Conservation (phyloP, 2,329 filamentous ascomycete species). For the Didymella lethalis region DNA sequence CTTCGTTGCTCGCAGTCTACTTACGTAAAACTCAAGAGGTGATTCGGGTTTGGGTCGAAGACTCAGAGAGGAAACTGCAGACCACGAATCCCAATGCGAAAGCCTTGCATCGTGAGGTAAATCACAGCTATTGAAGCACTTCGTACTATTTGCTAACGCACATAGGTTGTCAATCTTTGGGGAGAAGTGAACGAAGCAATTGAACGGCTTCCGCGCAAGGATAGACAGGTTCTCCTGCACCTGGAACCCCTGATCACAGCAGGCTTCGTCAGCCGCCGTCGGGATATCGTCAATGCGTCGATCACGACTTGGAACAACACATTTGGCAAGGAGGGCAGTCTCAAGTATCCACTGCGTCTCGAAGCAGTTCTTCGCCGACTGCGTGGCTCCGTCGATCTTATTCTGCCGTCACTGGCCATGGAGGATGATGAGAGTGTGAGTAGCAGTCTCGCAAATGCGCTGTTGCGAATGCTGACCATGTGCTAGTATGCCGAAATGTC, state of each 20-base stretch:
- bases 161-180: constrained; percentile 52
- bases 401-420: constrained; percentile 58
- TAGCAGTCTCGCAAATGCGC: constrained; percentile 33
- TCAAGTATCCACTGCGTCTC: constrained; percentile 72
- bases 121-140: constrained; percentile 12
- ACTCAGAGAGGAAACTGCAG: constrained; percentile 53
- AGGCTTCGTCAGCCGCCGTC: constrained; percentile 62
- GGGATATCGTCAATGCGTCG: constrained; percentile 59
- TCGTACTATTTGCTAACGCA: constrained; percentile 21
- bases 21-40: constrained; percentile 69
- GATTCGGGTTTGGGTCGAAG: constrained; percentile 69
- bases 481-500: constrained; percentile 29
- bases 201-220: constrained; percentile 65
- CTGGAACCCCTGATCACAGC: constrained; percentile 61
- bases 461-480: constrained; percentile 45
- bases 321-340: constrained; percentile 66
- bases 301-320: constrained; percentile 73
- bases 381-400: constrained; percentile 62
- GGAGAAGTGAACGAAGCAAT: constrained; percentile 60
- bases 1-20: constrained; percentile 62
- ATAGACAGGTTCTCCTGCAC: constrained; percentile 63
- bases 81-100: constrained; percentile 31
- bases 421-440: constrained; percentile 49
- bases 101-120: constrained; percentile 38
- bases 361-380: constrained; percentile 69